Percentiles rank a stretch among this genome's conserved stretches.
Conservation (phyloP, 345 rosid species). For the Aegle marmelos region DNA sequence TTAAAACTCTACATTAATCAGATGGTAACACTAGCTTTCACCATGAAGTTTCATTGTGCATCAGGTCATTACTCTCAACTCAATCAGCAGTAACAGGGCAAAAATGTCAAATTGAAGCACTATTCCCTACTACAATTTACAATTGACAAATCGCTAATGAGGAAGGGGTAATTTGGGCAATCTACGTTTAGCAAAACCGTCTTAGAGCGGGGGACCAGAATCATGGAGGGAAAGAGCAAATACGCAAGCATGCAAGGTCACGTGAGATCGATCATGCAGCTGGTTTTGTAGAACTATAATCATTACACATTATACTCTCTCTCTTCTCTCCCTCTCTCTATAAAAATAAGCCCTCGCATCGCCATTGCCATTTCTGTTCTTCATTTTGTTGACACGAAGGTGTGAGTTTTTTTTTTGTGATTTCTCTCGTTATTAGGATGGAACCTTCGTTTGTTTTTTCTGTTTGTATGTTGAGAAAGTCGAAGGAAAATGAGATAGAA, state of each 20-base stretch:
- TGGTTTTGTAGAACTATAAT: not conserved
- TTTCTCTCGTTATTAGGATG: too few species aligned
- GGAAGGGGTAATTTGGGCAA: not conserved
- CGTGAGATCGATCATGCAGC: constrained; percentile 4
- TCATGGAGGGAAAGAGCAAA: not conserved
- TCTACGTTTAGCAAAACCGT: not conserved
- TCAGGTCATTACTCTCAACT: not conserved
- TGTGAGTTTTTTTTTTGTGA: too few species aligned
- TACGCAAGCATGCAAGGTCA: not conserved
- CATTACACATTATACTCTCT: not conserved
- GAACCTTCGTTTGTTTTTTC: too few species aligned
- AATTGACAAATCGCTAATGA: not conserved
- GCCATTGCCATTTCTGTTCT: too few species aligned
- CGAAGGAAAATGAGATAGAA: not conserved
- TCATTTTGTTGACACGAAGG: too few species aligned
- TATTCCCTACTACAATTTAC: not conserved
- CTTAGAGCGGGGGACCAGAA: not conserved
- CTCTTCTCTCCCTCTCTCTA: not conserved
- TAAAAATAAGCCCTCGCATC: too few species aligned
- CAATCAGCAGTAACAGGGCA: not conserved
- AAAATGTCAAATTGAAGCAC: not conserved
- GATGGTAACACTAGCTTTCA: too few species aligned
- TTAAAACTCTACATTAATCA: too few species aligned
- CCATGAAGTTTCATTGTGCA: too few species aligned
- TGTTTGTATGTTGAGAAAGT: not conserved